Evolutionary conservation across 1,284 basidiomycete genomes (phyloP), one percentile per base, ranked within the genome.

Genomic region (Termitomyces sp.): DNA sequence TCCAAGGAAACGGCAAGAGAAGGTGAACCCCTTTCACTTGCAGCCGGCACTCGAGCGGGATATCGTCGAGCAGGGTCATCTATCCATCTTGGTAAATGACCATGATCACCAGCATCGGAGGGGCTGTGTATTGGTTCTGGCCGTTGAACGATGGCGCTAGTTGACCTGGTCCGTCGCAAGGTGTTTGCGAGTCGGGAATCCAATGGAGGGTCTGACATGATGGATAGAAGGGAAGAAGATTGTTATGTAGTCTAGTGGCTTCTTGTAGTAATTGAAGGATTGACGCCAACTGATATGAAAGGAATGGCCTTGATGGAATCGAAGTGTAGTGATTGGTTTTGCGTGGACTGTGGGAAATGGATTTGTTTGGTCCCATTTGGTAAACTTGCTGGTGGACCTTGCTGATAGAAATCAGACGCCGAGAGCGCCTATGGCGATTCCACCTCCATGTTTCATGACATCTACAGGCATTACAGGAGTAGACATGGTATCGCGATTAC

Each of bases 81-180:
- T n/a, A 28, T 42, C 24, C 45, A 51, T 50, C 50, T 36, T 43
- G 34, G 39, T 26, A n/a, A 38, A 49, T n/a, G 21, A 28, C 17
- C 49, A 15, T 48, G 55, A 58, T 62, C 54, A 38, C 34, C 41
- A 19, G 42, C 45, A 48, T 57, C 54, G 44, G 58, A 52, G 19
- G 57, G 55, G 24, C 55, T 53, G 10, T 44, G 50, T 44, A 58
- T 57, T 17, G 59, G 60, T 38, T 65, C 65, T 24, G 67, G 66
- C n/a, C 47, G 62, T 36, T 62, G 62, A 46, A 67, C 66, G n/a
- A 70, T 64, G 53, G 70, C 70, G 5, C 69, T 68, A 31, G 64
- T 60, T 13, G 71, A 72, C 34, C 68, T 65, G 10, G 63, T 64
- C 38, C 69, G 64, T 39, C 70, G 67, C 34, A 71, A 55, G 7